Base-by-base conservation (phyloP, 1,139 yeast genomes). In the Pichia terricola region DNA sequence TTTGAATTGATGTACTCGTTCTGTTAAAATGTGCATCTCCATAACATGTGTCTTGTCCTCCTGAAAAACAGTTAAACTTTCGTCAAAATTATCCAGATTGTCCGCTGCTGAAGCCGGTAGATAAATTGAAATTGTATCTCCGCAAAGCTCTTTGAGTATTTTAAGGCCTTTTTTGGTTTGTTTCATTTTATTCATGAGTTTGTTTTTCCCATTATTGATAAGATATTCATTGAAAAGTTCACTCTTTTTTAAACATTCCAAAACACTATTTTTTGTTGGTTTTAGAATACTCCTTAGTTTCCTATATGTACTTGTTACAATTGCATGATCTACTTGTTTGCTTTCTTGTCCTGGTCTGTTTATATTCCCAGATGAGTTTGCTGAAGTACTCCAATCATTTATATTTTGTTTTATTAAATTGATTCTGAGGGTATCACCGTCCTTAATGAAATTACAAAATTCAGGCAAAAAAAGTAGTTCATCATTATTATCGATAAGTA, bases 211-310 rank as follows among this genome's bases (percentile, higher is more conserved):
- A 1, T 34, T 31, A 22, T 45, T 38, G 4, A 46, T 35, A 8
- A 46, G n/a, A 22, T 11, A 33, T 38, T 44, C 51, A 22, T 54
- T 28, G 3, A 54, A 42, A 5, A 49, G 43, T 35, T 54, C 54
- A 38, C 57, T 54, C 40, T 50, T 46, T n/a, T 41, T 43, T 33
- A 53, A 49, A 36, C 56, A 55, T n/a, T 45, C 39, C 25, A 45
- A 47, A 4, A 51, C 42, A n/a, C 43, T 35, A n/a, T 47, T 48
- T 5, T 48, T 52, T 32, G 49, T 45, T 2, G 50, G 37, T 26
- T 49, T 49, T 27, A 56, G 39, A 27, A 56, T 55, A 7, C 59
- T 50, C 28, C 48, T 53, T 37, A 50, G 33, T 28, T 37, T 25
- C 10, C 8, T 28, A 30, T 27, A 38, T 4, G 26, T 26, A 22